Evolutionary conservation across 2,329 filamentous ascomycete species (phyloP).

Genomic region (Aspergillus cejpii): DNA sequence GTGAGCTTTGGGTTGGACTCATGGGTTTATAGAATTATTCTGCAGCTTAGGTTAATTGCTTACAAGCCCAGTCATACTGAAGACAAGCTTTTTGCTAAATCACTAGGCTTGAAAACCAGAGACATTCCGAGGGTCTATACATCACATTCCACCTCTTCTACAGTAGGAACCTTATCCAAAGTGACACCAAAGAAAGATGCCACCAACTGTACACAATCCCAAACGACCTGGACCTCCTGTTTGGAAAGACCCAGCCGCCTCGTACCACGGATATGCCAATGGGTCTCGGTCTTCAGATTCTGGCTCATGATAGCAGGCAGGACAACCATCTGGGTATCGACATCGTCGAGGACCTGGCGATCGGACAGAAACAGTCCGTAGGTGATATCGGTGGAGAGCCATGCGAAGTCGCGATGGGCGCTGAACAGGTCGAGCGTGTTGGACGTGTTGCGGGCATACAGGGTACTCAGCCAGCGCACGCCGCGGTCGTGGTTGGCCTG

Average conservation of each 20-base stretch:
- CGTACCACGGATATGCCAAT: constrained; percentile 44
- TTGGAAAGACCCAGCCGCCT: constrained; percentile 36
- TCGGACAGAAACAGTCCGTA: constrained; percentile 54
- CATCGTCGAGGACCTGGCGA: constrained; percentile 34
- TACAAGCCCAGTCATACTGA: too few relatives aligned
- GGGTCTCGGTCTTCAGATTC: constrained; percentile 37
- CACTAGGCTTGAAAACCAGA: too few relatives aligned
- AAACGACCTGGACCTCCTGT: constrained; percentile 38
- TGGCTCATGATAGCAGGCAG: constrained; percentile 43
- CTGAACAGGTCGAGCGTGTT: constrained; percentile 29
- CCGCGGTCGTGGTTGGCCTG: constrained; percentile 50
- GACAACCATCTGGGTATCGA: constrained; percentile 43
- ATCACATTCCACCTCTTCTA: constrained; percentile 29
- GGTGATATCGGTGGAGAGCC: constrained; percentile 65
- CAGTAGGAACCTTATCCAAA: constrained; percentile 28
- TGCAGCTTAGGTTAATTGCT: too few relatives aligned
- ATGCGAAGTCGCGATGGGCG: constrained; percentile 50
- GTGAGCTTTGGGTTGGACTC: too few relatives aligned
- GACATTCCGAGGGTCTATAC: too few relatives aligned
- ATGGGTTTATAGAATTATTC: too few relatives aligned
- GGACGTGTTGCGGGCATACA: constrained; percentile 49
- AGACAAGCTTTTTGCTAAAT: too few relatives aligned
- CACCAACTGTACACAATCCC: constrained; percentile 28
- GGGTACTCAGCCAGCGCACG: constrained; percentile 49
- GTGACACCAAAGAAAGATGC: constrained; percentile 24